Conservation (phyloP, 1,284 basidiomycete genomes). For the Sutorius eximius region DNA sequence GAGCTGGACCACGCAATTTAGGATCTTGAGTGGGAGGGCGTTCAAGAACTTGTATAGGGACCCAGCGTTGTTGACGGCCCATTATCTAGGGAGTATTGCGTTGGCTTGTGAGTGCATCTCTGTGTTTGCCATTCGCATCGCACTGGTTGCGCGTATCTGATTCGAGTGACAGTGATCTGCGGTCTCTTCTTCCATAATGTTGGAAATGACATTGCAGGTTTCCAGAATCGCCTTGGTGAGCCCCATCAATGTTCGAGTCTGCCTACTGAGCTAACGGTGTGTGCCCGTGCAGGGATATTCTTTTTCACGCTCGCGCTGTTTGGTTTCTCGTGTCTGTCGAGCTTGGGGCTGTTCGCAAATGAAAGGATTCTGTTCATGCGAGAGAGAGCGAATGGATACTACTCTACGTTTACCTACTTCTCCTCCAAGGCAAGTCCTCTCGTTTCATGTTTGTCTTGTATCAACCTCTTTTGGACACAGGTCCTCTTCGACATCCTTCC, state of each 20-base stretch:
- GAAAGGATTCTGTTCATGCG: conserved; percentile 96
- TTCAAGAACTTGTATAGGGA: conserved; percentile 98
- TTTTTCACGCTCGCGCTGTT: conserved; percentile 96
- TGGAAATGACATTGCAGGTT: conserved; percentile 89
- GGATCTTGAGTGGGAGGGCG: conserved; percentile 90
- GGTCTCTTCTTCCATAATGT: conserved; percentile 81
- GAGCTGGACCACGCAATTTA: conserved; percentile 86
- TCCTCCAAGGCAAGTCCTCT: conserved; percentile 71
- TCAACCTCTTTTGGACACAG: conserved; percentile 35
- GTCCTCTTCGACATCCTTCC: conserved; percentile 96
- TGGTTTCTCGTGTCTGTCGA: conserved; percentile 94
- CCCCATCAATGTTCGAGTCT: neutral
- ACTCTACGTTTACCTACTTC: conserved; percentile 95
- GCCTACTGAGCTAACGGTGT: neutral
- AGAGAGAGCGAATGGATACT: conserved; percentile 96
- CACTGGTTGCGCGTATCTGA: conserved; percentile 7
- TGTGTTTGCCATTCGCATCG: neutral
- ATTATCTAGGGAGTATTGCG: conserved; percentile 83
- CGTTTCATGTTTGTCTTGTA: neutral
- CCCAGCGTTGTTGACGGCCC: conserved; percentile 86
- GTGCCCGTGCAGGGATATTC: conserved; percentile 71
- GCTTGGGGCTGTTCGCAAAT: conserved; percentile 88
- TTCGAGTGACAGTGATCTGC: conserved; percentile 61
- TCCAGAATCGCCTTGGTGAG: conserved; percentile 84
- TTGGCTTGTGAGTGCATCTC: conserved; percentile 66